Percentiles rank a stretch among this genome's conserved stretches.
Evolutionary conservation across 495 filamentous ascomycete genomes (phyloP).

Genomic region (Hyaloscypha bicolor): DNA sequence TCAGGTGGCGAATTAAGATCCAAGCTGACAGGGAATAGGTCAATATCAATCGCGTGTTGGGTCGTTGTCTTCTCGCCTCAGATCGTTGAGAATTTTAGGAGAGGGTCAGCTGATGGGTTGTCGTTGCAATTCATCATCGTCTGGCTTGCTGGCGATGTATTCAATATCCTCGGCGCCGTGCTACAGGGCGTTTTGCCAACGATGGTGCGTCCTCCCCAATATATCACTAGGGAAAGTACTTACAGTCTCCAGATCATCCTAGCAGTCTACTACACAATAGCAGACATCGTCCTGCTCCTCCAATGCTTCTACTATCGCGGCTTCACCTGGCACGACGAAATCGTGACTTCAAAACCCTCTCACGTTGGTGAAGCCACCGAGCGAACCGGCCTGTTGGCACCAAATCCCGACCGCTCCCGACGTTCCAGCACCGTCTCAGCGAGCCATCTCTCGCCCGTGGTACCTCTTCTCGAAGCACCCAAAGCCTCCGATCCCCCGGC

Average conservation of each 20-base stretch:
- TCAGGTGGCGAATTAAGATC: background rate
- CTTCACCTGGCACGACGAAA: constrained; percentile 67
- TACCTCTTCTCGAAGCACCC: constrained; percentile 60
- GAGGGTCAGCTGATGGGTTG: constrained; percentile 83
- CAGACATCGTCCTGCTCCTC: constrained; percentile 81
- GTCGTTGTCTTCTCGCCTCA: constrained; percentile 97
- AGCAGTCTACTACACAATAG: constrained; percentile 92
- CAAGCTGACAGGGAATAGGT: constrained; percentile 49
- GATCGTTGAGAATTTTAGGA: constrained; percentile 92
- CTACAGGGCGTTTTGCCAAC: constrained; percentile 94
- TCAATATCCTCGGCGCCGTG: constrained; percentile 91
- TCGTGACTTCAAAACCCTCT: constrained; percentile 35
- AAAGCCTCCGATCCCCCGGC: constrained; percentile 17
- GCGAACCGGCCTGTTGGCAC: constrained; percentile 42
- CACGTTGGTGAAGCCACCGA: constrained; percentile 40
- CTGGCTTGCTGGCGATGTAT: constrained; percentile 93
- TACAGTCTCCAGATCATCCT: constrained; percentile 63
- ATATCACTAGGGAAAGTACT: background rate
- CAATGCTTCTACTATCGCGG: constrained; percentile 96
- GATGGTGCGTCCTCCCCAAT: constrained; percentile 55
- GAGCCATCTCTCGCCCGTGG: constrained; percentile 80
- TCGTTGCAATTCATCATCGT: constrained; percentile 87
- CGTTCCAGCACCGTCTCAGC: constrained; percentile 50
- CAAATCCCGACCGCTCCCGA: constrained; percentile 21
- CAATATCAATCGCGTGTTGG: constrained; percentile 96